Conservation (phyloP, 2,329 filamentous ascomycete genomes). For the Stylonectria norvegica region DNA sequence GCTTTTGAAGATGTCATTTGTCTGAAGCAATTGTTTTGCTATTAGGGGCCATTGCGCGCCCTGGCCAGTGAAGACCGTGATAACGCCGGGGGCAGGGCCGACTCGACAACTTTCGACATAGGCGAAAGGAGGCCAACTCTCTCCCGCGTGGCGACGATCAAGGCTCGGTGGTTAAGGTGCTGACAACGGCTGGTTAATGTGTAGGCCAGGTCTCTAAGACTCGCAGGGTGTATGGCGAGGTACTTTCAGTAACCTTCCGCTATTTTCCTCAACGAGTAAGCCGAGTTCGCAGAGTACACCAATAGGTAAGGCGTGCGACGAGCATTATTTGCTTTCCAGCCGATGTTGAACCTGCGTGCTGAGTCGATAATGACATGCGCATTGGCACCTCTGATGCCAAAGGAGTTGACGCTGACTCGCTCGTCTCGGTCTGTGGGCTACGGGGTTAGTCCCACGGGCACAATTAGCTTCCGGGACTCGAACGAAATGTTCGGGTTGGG, state of each 20-base stretch:
- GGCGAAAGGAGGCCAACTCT: background rate
- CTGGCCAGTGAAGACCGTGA: slow-evolving; percentile 34
- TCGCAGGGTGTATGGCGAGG: slow-evolving; percentile 8
- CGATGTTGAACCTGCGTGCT: background rate
- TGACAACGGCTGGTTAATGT: slow-evolving; percentile 30
- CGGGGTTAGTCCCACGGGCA: slow-evolving; percentile 19
- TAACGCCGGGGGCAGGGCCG: slow-evolving; percentile 5
- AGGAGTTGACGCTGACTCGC: slow-evolving; percentile 36
- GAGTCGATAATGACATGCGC: slow-evolving; percentile 32
- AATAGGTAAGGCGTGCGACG: slow-evolving; percentile 8
- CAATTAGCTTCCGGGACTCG: slow-evolving; percentile 18
- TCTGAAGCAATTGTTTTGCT: slow-evolving; percentile 21
- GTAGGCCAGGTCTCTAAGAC: slow-evolving; percentile 23
- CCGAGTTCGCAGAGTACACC: slow-evolving; percentile 17
- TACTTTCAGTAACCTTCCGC: slow-evolving; percentile 21
- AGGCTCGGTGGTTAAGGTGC: slow-evolving; percentile 24
- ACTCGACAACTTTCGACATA: background rate
- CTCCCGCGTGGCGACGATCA: slow-evolving; percentile 4
- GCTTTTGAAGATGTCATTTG: slow-evolving; percentile 2
- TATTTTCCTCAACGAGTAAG: slow-evolving; percentile 3
- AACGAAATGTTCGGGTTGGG: slow-evolving; percentile 30
- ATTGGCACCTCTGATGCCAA: slow-evolving; percentile 40
- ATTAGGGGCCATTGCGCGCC: slow-evolving; percentile 35
- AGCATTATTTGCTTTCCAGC: background rate
- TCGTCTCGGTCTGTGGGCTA: slow-evolving; percentile 25